Conservation (phyloP, 1,139 yeast species). For the Protomyces macrosporus region DNA sequence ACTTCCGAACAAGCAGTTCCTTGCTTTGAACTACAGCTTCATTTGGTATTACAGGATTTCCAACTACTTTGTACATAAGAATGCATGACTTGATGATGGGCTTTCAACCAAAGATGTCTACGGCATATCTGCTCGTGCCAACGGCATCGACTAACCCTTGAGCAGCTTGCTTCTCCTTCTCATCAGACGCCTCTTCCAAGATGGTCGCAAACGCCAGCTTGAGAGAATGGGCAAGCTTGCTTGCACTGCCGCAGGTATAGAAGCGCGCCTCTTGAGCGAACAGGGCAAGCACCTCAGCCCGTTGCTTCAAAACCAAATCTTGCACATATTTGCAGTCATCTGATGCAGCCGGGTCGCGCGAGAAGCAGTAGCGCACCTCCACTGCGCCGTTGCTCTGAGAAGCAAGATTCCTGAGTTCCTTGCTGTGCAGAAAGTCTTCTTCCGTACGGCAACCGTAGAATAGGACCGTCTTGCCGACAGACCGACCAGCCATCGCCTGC, state of each 20-base stretch:
- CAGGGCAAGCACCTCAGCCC: constrained; percentile 1
- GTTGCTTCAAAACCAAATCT: constrained; percentile 10
- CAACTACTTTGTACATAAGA: too few species aligned
- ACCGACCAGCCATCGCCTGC: constrained; percentile 47
- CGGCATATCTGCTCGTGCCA: constrained; percentile 15
- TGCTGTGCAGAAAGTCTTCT: constrained; percentile 31
- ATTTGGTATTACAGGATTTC: too few species aligned
- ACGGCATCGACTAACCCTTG: constrained; percentile 1
- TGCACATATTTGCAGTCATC: constrained; percentile 15
- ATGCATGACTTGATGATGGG: too few species aligned
- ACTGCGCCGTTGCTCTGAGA: not conserved
- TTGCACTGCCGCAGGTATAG: constrained; percentile 24
- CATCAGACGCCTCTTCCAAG: constrained; percentile 2
- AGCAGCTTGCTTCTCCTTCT: not conserved
- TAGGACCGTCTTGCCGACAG: constrained; percentile 66
- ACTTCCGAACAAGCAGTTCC: too few species aligned
- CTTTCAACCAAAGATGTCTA: constrained; percentile 9
- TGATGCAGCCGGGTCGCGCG: constrained; percentile 12
- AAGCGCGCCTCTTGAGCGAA: constrained; percentile 11
- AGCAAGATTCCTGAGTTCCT: constrained; percentile 29
- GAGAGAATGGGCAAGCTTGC: constrained; percentile 14
- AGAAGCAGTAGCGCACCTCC: constrained; percentile 3
- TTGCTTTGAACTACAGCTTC: too few species aligned
- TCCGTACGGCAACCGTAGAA: constrained; percentile 81
- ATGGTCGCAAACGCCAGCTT: constrained; percentile 5